These are phyloP conservation scores for Ilyonectria robusta DNA, from an alignment of 2,329 filamentous ascomycete genomes.

Conservation along the genomic window DNA sequence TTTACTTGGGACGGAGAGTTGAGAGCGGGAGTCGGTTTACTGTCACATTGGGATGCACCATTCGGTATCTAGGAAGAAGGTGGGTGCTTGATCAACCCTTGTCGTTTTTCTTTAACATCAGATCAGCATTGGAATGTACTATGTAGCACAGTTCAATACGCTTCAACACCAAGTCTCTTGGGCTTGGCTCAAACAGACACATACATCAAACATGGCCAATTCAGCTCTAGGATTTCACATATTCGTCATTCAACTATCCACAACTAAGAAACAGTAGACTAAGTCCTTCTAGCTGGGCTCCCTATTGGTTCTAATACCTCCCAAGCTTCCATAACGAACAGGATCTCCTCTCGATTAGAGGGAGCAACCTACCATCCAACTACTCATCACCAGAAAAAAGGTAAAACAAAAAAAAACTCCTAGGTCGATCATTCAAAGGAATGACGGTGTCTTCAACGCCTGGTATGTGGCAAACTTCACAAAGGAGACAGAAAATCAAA, in stretches of 20 bases:
- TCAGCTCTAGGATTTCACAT: slow-evolving; percentile 8
- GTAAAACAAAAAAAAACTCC: slow-evolving; percentile 41
- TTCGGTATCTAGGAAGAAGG: background rate
- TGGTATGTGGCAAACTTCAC: slow-evolving; percentile 41
- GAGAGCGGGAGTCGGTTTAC: slow-evolving; percentile 39
- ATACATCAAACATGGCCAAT: background rate
- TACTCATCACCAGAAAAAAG: slow-evolving; percentile 23
- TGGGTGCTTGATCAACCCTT: background rate
- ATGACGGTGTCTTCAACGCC: slow-evolving; percentile 45
- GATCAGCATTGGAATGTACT: background rate
- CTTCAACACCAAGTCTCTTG: background rate
- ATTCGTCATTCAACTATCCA: slow-evolving; percentile 26
- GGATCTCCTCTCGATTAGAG: background rate
- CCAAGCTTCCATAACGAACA: slow-evolving; percentile 1
- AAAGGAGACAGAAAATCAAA: slow-evolving; percentile 29
- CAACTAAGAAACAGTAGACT: slow-evolving; percentile 17
- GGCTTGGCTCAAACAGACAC: background rate
- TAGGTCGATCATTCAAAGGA: slow-evolving; percentile 38
- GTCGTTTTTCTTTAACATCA: too few relatives aligned
- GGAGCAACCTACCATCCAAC: slow-evolving; percentile 29
- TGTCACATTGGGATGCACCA: slow-evolving; percentile 31
- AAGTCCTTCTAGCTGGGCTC: slow-evolving; percentile 14
- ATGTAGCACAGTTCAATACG: background rate
- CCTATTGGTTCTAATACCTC: slow-evolving; percentile 16
- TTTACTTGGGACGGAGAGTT: slow-evolving; percentile 28